Percentiles rank a stretch among this genome's conserved stretches.
Conservation (phyloP, 2,329 filamentous ascomycete genomes). For the Nakataea oryzae region DNA sequence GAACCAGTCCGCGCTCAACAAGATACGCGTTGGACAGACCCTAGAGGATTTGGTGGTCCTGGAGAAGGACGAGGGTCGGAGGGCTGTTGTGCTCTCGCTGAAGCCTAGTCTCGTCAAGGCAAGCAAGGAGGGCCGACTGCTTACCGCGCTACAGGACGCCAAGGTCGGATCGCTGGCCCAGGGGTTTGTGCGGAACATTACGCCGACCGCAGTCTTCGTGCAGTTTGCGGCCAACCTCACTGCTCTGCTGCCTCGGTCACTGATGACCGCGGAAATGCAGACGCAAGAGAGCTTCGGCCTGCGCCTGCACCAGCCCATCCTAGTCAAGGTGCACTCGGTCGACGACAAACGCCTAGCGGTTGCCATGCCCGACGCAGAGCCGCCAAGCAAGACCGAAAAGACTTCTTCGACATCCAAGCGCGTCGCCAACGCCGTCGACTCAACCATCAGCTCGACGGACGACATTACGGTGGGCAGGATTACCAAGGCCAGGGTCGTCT, state of each 20-base stretch:
- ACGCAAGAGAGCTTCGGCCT: constrained; percentile 61
- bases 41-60: constrained; percentile 75
- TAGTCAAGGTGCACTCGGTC: constrained; percentile 60
- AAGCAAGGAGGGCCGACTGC: constrained; percentile 58
- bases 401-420: constrained; percentile 9
- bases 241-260: constrained; percentile 69
- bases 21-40: constrained; percentile 74
- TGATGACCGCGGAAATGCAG: constrained; percentile 61
- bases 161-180: constrained; percentile 57
- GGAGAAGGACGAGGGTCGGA: constrained; percentile 72
- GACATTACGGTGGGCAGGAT: constrained; percentile 66
- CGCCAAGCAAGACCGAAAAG: constrained; percentile 23
- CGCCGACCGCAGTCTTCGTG: constrained; percentile 72
- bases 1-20: constrained; percentile 65
- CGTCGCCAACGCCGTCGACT: constrained; percentile 44
- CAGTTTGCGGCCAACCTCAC: constrained; percentile 71
- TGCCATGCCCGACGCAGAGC: constrained; percentile 35
- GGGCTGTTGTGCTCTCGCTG: constrained; percentile 65
- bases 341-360: constrained; percentile 62
- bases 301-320: constrained; percentile 64
- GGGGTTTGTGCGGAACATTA: constrained; percentile 81
- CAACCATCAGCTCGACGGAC: constrained; percentile 49
- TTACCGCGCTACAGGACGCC: constrained; percentile 63
- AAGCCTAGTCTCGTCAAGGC: constrained; percentile 76
- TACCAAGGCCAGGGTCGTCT: constrained; percentile 68